Evolutionary conservation across 2,329 filamentous ascomycete species (phyloP).

Genomic region (Aspergillus alliaceus): DNA sequence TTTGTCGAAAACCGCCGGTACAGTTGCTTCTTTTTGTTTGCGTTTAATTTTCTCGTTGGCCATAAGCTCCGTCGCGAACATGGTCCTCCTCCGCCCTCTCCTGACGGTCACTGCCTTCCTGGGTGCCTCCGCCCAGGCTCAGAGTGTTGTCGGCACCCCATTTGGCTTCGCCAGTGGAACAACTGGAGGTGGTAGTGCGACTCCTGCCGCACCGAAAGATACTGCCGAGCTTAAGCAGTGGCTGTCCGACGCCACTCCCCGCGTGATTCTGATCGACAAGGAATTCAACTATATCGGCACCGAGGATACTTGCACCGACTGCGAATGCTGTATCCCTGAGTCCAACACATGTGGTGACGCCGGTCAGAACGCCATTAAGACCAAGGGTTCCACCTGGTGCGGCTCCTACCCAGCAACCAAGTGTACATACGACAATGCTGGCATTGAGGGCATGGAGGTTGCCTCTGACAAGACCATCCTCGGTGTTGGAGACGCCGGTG

Average conservation of each 20-base stretch:
- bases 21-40: not conserved
- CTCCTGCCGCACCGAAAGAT: constrained; percentile 53
- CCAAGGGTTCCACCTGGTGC: constrained; percentile 54
- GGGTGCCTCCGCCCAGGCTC: constrained; percentile 18
- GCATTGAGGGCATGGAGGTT: constrained; percentile 50
- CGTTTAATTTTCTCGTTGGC: not conserved
- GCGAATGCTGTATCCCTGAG: constrained; percentile 34
- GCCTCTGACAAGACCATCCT: constrained; percentile 58
- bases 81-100: constrained; percentile 21
- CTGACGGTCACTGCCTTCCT: constrained; percentile 19
- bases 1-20: not conserved
- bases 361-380: constrained; percentile 57
- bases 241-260: constrained; percentile 55
- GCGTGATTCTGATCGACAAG: constrained; percentile 60
- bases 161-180: constrained; percentile 53
- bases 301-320: constrained; percentile 23
- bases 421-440: constrained; percentile 51
- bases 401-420: constrained; percentile 52
- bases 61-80: not conserved
- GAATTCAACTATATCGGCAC: constrained; percentile 33
- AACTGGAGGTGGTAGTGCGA: constrained; percentile 59
- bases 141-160: constrained; percentile 30
- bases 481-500: constrained; percentile 52
- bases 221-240: constrained; percentile 57
- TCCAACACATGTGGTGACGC: constrained; percentile 32